Evolutionary conservation across 23 red algal species (phyloP), one percentile per base, ranked within the genome.

Genomic region (Gracilaria domingensis): DNA sequence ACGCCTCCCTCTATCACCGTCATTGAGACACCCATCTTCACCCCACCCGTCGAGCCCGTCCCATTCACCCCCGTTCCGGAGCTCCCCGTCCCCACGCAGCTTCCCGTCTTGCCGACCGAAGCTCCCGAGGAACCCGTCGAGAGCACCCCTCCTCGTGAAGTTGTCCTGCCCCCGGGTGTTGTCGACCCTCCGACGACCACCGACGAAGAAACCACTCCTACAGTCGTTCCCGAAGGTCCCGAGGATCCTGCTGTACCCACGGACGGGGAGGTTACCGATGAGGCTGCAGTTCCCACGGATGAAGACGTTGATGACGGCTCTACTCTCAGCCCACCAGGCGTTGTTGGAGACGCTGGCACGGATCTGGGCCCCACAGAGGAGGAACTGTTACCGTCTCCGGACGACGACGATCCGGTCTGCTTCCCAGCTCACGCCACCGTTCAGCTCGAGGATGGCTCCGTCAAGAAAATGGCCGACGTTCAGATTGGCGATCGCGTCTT

Each of bases 401-500:
- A 77, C 0, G 83, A 77, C 0, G 83, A 87, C 12, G 91, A 83
- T 29, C 32, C 70, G 25, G 93, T 89, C 24, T 95, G 93, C 85
- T 95, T 95, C 93, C 93, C 93, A 35, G 85, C 85, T 3, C 38
- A 90, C 30, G 93, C 93, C 35, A 78, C 75, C 4, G 93, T 95
- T 8, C 82, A 95, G 72, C 70, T 95, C 29, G 76, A 71, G 17
- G 73, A 80, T 24, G 93, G 93, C 66, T 69, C 75, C 36, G 62
- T 60, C 61, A 85, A 85, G 86, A 76, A 36, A 14, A 95, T 95
- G 93, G 70, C 18, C 5, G 57, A 90, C 23, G 75, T 95, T 8
- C 62, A 78, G 13, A 39, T 88, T 29, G 93, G 93, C 45, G 93
- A 95, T 34, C 71, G 57, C 40, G 93, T 95, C 56, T 28, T 84